Base-by-base conservation (phyloP, 352 stramenopile genomes). In the Phytophthora pisi region DNA sequence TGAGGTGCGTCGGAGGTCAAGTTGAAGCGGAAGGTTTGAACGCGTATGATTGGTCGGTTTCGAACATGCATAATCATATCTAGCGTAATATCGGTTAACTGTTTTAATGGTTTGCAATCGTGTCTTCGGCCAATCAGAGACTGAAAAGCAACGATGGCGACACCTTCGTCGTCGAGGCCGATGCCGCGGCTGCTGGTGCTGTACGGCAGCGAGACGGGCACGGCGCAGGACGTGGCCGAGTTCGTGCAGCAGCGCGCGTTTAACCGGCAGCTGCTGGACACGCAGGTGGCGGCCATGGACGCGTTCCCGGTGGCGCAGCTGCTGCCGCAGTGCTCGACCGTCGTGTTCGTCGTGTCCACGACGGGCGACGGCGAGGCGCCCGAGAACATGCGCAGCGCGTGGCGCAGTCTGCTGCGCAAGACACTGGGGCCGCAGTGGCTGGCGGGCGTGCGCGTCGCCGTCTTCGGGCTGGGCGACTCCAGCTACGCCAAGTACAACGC, bases 401-500 rank as follows among this genome's bases (percentile, higher is more conserved):
- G 93, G 92, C 85, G 82, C 16, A 86, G 77, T 72, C 74, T 98
- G 46, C 67, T 98, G 56, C 88, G 88, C n/a, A 96, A 93, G 68
- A 91, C 71, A 9, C 74, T 98, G 10, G 62, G 76, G 4, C 42
- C 57, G 10, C 69, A 88, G 26, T 97, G 86, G 75, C 80, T 98
- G 3, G 13, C 28, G 2, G 71, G 71, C 26, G 77, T 98, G 18
- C 66, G 81, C 6, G 74, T 97, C 43, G 91, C 92, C 4, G 88
- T 98, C 49, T 98, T 98, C 68, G 94, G 95, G 24, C 70, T 98
- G 26, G 95, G 95, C 9, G 93, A 98, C 73, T 97, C 89, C 45
- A 93, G 80, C 36, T 98, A 98, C 72, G 85, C 83, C 64, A 97
- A 98, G 77, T 98, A 95, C 78, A 98, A 98, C 57, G 89, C 90